Evolutionary conservation across 1,284 basidiomycete genomes (phyloP).

Genomic region (Nidula niveotomentosa): DNA sequence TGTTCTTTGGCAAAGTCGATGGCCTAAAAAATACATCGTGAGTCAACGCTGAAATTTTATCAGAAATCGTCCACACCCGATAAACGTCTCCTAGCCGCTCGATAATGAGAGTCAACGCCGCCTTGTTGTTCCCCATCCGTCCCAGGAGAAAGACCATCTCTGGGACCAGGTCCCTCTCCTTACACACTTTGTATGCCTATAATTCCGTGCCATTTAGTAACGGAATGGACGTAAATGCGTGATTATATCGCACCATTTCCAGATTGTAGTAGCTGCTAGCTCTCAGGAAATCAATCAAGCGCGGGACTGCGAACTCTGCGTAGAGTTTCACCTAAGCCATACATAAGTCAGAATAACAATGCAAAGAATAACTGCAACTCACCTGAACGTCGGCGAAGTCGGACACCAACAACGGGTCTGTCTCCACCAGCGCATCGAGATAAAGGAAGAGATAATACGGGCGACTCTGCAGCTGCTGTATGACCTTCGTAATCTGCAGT

Average conservation of each 20-base stretch:
- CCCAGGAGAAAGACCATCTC: constrained; percentile 99
- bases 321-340: constrained; percentile 77
- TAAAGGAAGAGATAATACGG: constrained; percentile 92
- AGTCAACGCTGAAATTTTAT: neutral
- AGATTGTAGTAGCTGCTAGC: constrained; percentile 92
- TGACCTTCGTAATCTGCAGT: constrained; percentile 79
- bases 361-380: neutral
- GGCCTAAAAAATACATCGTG: constrained; percentile 49
- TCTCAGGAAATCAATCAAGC: constrained; percentile 89
- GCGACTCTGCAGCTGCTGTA: constrained; percentile 79
- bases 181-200: constrained; percentile 88
- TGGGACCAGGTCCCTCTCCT: constrained; percentile 82
- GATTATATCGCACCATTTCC: constrained; percentile 56
- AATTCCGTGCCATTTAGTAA: neutral
- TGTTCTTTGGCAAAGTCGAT: constrained; percentile 99
- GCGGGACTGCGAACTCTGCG: constrained; percentile 80
- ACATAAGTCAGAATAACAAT: neutral
- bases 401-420: constrained; percentile 80
- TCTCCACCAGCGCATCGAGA: constrained; percentile 87
- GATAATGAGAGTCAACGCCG: constrained; percentile 93
- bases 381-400: constrained; percentile 88
- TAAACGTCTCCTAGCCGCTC: constrained; percentile 93
- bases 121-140: constrained; percentile 96
- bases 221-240: too few relatives aligned
- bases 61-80: constrained; percentile 46